Evolutionary conservation across 192 early-diverging fungal species (phyloP).

Genomic region (Podila minutissima): DNA sequence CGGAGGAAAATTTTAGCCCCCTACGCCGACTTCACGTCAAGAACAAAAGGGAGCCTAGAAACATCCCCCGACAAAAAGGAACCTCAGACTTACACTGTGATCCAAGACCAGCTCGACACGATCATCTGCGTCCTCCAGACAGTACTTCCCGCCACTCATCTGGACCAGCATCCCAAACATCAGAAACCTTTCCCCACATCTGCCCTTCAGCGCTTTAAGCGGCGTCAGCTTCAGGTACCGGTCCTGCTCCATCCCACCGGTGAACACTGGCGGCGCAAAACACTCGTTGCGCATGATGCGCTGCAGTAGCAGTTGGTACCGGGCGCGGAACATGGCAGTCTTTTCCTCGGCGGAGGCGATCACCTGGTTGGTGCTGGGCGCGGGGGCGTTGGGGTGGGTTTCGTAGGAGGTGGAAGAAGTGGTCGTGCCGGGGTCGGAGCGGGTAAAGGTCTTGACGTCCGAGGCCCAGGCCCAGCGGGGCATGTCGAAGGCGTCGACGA

Average conservation of each 20-base stretch:
- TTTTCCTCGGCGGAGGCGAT: constrained; percentile 72
- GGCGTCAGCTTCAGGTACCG: constrained; percentile 69
- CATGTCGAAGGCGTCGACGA: constrained; percentile 81
- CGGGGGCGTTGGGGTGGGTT: constrained; percentile 9
- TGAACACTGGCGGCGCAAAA: constrained; percentile 76
- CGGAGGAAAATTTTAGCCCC: no score
- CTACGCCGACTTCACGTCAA: no score
- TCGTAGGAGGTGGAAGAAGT: neutral
- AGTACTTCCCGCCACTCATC: constrained; percentile 80
- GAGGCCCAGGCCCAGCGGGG: constrained; percentile 75
- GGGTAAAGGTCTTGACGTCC: constrained; percentile 70
- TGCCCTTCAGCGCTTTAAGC: constrained; percentile 84
- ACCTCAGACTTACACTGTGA: constrained; percentile 52
- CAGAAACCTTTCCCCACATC: constrained; percentile 71
- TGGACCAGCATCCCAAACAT: constrained; percentile 91
- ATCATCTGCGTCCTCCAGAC: constrained; percentile 86
- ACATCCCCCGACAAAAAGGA: neutral
- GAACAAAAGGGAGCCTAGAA: no score
- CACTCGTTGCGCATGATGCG: constrained; percentile 82
- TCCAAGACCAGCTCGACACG: constrained; percentile 80
- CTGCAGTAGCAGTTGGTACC: constrained; percentile 84
- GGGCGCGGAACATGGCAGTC: constrained; percentile 74
- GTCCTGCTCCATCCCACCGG: constrained; percentile 37
- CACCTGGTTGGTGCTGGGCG: constrained; percentile 47
- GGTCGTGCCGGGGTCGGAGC: constrained; percentile 19